Evolutionary conservation across 2,329 filamentous ascomycete species (phyloP).

Genomic region (Coniochaeta hoffmannii): DNA sequence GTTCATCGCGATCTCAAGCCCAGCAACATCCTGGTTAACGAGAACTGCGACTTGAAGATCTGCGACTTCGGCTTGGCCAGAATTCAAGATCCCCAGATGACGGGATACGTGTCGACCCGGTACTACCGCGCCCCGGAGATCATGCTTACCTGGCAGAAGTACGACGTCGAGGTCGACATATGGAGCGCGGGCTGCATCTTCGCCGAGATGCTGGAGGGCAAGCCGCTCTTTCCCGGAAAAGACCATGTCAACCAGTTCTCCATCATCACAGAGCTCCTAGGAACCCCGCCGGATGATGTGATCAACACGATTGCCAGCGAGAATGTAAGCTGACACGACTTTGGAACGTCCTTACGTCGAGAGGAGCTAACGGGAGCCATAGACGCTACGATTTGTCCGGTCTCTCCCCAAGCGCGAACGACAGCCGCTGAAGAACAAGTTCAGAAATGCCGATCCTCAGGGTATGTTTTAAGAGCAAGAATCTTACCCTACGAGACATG

Average conservation of each 20-base stretch:
- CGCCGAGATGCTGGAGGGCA: slow-evolving; percentile 97
- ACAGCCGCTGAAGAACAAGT: slow-evolving; percentile 79
- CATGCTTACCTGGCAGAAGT: slow-evolving; percentile 99
- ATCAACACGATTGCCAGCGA: slow-evolving; percentile 98
- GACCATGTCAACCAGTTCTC: slow-evolving; percentile 99
- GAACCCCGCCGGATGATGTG: slow-evolving; percentile 95
- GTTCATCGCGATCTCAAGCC: slow-evolving; percentile 97
- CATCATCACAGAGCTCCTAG: slow-evolving; percentile 95
- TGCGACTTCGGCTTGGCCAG: slow-evolving; percentile 97
- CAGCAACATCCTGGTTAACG: slow-evolving; percentile 98
- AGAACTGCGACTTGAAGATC: slow-evolving; percentile 99
- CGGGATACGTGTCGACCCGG: slow-evolving; percentile 94
- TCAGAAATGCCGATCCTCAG: slow-evolving; percentile 85
- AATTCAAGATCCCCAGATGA: slow-evolving; percentile 99
- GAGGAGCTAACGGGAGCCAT: not conserved
- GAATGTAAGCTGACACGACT: slow-evolving; percentile 56
- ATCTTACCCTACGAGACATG: not conserved
- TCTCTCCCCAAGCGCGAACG: slow-evolving; percentile 92
- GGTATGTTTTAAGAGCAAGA: slow-evolving; percentile 45
- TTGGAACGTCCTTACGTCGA: not conserved
- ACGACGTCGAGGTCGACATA: slow-evolving; percentile 97
- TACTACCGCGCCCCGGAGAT: slow-evolving; percentile 99
- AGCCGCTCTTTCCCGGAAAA: slow-evolving; percentile 96
- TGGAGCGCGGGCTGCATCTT: slow-evolving; percentile 99
- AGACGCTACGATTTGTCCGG: slow-evolving; percentile 96